phyloP scores from a whole-genome alignment of 78 protist species.

The Mastigamoeba balamuthi region DNA sequence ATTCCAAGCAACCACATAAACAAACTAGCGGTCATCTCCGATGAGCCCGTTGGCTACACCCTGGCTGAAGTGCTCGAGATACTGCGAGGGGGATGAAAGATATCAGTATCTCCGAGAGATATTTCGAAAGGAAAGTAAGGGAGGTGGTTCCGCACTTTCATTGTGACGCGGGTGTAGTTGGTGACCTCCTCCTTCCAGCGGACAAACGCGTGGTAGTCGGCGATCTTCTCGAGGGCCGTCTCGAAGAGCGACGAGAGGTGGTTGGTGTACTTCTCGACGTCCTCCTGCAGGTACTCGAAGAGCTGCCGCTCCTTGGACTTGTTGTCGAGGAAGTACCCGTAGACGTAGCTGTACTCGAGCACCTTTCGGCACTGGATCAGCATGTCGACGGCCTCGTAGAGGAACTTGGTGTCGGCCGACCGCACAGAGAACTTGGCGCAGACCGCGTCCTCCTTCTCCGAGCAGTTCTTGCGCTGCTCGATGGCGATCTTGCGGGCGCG shows the following conservation, averaged over 20 bases:
- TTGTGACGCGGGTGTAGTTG: conserved; percentile 52
- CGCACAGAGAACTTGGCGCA: conserved; percentile 30
- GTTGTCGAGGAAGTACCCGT: conserved; percentile 49
- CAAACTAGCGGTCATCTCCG: too few relatives aligned
- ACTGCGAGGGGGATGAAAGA: too few relatives aligned
- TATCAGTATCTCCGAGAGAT: too few relatives aligned
- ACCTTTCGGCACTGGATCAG: conserved; percentile 39
- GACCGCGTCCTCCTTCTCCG: conserved; percentile 32
- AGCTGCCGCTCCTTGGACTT: conserved; percentile 38
- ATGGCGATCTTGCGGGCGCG: conserved; percentile 48
- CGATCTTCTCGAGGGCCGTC: conserved; percentile 27
- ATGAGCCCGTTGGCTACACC: too few relatives aligned
- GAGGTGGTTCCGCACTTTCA: conserved; percentile 28
- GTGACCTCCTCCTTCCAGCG: conserved; percentile 58
- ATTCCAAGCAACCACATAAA: too few relatives aligned
- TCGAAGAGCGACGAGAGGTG: conserved; percentile 27
- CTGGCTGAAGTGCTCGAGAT: too few relatives aligned
- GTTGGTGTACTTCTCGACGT: conserved; percentile 60
- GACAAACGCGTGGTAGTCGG: conserved; percentile 52
- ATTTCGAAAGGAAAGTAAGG: too few relatives aligned
- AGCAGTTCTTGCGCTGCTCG: conserved; percentile 44
- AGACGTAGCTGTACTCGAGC: conserved; percentile 56
- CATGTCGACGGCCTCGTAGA: conserved; percentile 54
- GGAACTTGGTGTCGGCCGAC: conserved; percentile 52
- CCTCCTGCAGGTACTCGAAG: conserved; percentile 63